Conservation (phyloP, 495 filamentous ascomycete genomes). For the Lasiosphaeria ovina region DNA sequence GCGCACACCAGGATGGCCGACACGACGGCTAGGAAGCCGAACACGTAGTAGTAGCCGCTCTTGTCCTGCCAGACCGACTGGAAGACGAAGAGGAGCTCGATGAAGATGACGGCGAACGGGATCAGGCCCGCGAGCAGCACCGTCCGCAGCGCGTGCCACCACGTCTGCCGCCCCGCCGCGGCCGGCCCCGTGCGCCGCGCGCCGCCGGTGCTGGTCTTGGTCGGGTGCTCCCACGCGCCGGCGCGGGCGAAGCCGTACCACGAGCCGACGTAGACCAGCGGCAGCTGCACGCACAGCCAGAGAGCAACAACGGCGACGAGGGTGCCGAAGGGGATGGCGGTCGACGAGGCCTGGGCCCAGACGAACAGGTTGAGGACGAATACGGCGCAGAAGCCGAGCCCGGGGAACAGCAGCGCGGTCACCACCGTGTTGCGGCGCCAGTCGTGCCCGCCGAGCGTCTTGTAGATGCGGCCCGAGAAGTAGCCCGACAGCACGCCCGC, state of each 20-base stretch:
- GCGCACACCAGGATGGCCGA: constrained; percentile 72
- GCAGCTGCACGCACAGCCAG: constrained; percentile 88
- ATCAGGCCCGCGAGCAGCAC: constrained; percentile 76
- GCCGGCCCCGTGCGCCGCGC: constrained; percentile 71
- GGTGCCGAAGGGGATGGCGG: constrained; percentile 85
- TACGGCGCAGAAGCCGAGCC: constrained; percentile 72
- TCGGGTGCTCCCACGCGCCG: constrained; percentile 79
- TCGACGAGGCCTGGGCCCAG: constrained; percentile 90
- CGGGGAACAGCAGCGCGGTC: constrained; percentile 82
- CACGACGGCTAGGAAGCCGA: constrained; percentile 82
- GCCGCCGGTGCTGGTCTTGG: constrained; percentile 69
- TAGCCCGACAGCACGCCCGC: constrained; percentile 92
- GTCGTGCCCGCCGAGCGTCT: constrained; percentile 77
- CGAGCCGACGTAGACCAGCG: constrained; percentile 81
- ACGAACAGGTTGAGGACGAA: constrained; percentile 91
- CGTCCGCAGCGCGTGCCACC: constrained; percentile 41
- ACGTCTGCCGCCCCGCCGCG: constrained; percentile 75
- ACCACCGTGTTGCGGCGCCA: constrained; percentile 82
- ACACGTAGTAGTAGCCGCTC: constrained; percentile 92
- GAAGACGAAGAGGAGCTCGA: constrained; percentile 91
- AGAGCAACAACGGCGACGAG: constrained; percentile 73
- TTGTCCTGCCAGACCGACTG: constrained; percentile 91
- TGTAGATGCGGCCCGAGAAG: constrained; percentile 80
- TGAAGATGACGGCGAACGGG: constrained; percentile 90
- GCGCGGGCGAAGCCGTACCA: constrained; percentile 72